Base-by-base conservation (phyloP, 2,329 filamentous ascomycete genomes). In the Ciborinia camelliae region DNA sequence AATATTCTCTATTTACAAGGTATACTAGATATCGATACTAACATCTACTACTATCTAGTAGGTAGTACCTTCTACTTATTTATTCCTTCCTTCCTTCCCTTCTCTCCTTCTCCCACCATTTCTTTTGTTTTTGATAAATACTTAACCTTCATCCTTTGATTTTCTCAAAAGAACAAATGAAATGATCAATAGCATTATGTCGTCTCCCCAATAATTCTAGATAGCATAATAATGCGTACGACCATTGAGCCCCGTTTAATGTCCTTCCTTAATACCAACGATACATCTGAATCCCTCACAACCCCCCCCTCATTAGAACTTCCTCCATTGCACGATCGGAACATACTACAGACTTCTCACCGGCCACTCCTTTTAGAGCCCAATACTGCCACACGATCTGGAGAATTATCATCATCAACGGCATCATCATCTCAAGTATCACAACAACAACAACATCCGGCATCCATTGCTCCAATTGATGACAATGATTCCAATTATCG, bases 201-300 rank as follows among this genome's bases (percentile, higher is more conserved):
- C 32, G 59, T 58, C 47, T 63, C 65, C 28, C 41, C 28, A 58
- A 58, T 45, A 47, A 30, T 35, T 45, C n/a, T n/a, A 7, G 28
- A 58, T 23, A 12, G n/a, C 43, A 65, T 68, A 20, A 60, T 62
- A 60, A 74, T 74, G 72, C 70, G 72, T 67, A 68, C 68, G 51
- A 87, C 84, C 35, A 88, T 88, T 77, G 86, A 88, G 81, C 86
- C 86, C 73, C 84, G 85, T 73, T 80, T 88, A 70, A 88, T 87
- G 74, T 84, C 87, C 75, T 77, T 88, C 69, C 79, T 88, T 72
- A 88, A 88, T 76, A n/a, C n/a, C n/a, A 82, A 85, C 72, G 80
- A 80, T 57, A 79, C 79, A 50, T 79, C 79, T 68, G 66, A 71
- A 51, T 50, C 62, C 18, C 67, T 66, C 52, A 45, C 62, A 20